Evolutionary conservation across 1,139 yeast genomes (phyloP).

Genomic region (Magnusiomyces ingens): DNA sequence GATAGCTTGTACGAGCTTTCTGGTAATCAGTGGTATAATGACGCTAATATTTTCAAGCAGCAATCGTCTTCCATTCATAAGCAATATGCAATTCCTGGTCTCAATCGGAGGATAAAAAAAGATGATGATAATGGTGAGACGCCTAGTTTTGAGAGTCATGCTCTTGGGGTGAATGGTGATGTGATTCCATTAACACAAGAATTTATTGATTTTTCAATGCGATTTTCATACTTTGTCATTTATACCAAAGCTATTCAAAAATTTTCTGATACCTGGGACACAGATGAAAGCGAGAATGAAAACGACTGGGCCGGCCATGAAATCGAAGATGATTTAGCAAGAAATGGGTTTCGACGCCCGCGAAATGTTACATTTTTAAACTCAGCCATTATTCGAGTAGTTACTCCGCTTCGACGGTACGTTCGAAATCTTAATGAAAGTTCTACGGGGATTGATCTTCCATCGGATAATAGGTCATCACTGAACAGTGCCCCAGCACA

Average conservation of each 20-base stretch:
- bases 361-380: neutral
- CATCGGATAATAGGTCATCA: too few species aligned
- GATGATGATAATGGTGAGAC: constrained; percentile 8
- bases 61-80: constrained; percentile 12
- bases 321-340: neutral
- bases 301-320: neutral
- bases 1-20: constrained; percentile 42
- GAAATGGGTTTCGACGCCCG: neutral
- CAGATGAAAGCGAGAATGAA: neutral
- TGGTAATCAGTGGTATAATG: constrained; percentile 40
- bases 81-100: constrained; percentile 15
- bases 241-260: constrained; percentile 5
- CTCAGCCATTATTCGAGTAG: neutral
- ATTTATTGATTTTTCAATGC: constrained; percentile 13
- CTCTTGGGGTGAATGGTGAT: constrained; percentile 2
- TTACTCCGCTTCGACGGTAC: neutral
- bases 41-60: constrained; percentile 30
- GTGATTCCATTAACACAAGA: constrained; percentile 9
- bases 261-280: constrained; percentile 3
- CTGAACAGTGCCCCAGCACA: neutral
- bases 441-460: neutral
- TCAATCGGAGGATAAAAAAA: constrained; percentile 6
- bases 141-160: too few species aligned
- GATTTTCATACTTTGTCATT: constrained; percentile 10
- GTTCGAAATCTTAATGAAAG: neutral